These are phyloP conservation scores for Polyporus tsugae DNA, from an alignment of 1,284 basidiomycete genomes.

Conservation along the genomic window DNA sequence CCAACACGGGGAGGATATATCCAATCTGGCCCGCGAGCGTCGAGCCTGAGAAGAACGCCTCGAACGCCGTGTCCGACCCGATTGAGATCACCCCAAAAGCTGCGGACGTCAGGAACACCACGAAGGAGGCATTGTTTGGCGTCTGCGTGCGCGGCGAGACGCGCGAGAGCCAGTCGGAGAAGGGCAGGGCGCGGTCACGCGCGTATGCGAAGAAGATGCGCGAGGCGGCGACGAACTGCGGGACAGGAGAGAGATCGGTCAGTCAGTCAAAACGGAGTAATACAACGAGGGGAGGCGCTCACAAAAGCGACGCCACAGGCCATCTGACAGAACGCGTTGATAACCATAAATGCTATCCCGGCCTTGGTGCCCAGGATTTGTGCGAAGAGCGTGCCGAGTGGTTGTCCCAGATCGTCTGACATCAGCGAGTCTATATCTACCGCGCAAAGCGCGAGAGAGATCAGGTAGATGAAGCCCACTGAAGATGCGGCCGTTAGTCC, in stretches of 20 bases:
- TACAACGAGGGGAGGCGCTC: neutral
- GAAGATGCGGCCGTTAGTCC: neutral
- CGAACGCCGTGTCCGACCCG: slow-evolving; percentile 13
- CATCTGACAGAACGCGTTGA: slow-evolving; percentile 55
- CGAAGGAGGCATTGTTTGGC: slow-evolving; percentile 58
- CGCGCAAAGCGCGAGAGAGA: slow-evolving; percentile 40
- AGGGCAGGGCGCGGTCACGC: slow-evolving; percentile 73
- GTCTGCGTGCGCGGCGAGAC: slow-evolving; percentile 71
- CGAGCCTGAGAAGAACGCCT: slow-evolving; percentile 10
- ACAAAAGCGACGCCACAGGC: slow-evolving; percentile 61
- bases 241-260: neutral
- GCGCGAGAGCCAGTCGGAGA: slow-evolving; percentile 70
- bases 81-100: slow-evolving; percentile 7
- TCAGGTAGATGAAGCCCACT: slow-evolving; percentile 66
- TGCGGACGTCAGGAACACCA: slow-evolving; percentile 4
- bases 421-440: slow-evolving; percentile 32
- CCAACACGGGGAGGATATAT: slow-evolving; percentile 7
- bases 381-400: slow-evolving; percentile 28
- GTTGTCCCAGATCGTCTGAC: slow-evolving; percentile 32
- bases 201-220: slow-evolving; percentile 74
- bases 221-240: slow-evolving; percentile 39
- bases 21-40: slow-evolving; percentile 7
- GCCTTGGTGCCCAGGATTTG: slow-evolving; percentile 28
- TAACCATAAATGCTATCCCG: slow-evolving; percentile 29
- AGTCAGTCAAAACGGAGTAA: neutral